Evolutionary conservation across 129 eudicot genomes (phyloP).

Genomic region (Centrapalus pauciflorus): DNA sequence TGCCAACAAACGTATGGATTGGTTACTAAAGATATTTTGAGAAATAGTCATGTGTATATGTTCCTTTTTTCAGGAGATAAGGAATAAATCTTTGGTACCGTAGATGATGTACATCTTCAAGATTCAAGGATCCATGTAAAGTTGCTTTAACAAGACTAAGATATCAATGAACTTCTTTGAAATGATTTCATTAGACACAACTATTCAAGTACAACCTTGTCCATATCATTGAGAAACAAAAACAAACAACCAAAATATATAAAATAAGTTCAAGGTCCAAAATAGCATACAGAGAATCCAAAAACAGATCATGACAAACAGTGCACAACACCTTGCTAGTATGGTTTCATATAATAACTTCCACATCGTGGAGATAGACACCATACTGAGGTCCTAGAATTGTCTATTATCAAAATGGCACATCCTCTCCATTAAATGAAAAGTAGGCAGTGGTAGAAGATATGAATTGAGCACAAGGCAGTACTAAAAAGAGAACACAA

Average conservation of each 20-base stretch:
- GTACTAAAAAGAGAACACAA: conserved; percentile 4
- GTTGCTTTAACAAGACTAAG: neutral
- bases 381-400: neutral
- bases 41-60: neutral
- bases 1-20: neutral
- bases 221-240: neutral
- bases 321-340: conserved; percentile 1
- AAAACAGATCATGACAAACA: neutral
- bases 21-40: neutral
- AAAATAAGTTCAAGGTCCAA: neutral
- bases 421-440: neutral
- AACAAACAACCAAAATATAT: neutral
- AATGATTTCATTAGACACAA: neutral
- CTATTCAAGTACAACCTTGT: too few species aligned
- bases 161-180: neutral
- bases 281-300: neutral
- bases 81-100: neutral
- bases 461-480: neutral
- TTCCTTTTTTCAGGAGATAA: neutral
- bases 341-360: neutral
- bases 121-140: conserved; percentile 11
- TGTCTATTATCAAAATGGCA: neutral
- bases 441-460: neutral
- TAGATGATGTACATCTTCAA: neutral
- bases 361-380: neutral